Percentiles rank a stretch among this genome's conserved stretches.
Conservation (phyloP, 345 rosid species). For the Erysimum cheiranthoides region DNA sequence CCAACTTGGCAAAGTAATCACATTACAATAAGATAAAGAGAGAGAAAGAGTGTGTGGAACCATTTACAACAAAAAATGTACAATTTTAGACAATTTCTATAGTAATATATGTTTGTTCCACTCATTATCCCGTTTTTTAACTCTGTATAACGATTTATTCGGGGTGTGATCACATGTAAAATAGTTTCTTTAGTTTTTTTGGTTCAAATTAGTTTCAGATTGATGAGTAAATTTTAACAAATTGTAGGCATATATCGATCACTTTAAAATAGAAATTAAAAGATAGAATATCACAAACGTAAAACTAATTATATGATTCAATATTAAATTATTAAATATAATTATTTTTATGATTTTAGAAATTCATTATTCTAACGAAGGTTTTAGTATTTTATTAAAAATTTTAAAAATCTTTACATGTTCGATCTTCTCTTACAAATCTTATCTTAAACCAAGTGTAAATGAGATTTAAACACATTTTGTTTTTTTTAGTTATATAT, state of each 20-base stretch:
- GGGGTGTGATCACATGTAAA: conserved; percentile 32
- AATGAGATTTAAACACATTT: neutral
- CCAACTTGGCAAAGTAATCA: conserved; percentile 50
- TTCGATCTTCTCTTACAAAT: neutral
- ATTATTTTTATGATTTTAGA: neutral
- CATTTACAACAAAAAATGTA: conserved; percentile 30
- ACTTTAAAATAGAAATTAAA: conserved; percentile 28
- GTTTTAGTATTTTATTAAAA: neutral
- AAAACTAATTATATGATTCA: neutral
- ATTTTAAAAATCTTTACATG: neutral
- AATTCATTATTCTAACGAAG: neutral
- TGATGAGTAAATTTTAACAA: conserved; percentile 25
- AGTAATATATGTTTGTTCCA: conserved; percentile 38
- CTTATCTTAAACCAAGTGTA: neutral
- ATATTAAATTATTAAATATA: neutral
- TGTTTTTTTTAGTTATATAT: neutral
- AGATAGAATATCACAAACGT: conserved; percentile 4
- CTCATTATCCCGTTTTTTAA: conserved; percentile 30
- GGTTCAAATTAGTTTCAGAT: conserved; percentile 22
- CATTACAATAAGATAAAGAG: conserved; percentile 37
- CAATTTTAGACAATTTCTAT: conserved; percentile 33
- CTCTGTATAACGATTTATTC: conserved; percentile 35
- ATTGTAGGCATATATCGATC: conserved; percentile 13
- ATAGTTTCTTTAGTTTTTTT: conserved; percentile 22
- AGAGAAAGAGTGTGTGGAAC: conserved; percentile 39